phyloP scores from a whole-genome alignment of 805 yeast species.

The Yarrowia osloensis region DNA sequence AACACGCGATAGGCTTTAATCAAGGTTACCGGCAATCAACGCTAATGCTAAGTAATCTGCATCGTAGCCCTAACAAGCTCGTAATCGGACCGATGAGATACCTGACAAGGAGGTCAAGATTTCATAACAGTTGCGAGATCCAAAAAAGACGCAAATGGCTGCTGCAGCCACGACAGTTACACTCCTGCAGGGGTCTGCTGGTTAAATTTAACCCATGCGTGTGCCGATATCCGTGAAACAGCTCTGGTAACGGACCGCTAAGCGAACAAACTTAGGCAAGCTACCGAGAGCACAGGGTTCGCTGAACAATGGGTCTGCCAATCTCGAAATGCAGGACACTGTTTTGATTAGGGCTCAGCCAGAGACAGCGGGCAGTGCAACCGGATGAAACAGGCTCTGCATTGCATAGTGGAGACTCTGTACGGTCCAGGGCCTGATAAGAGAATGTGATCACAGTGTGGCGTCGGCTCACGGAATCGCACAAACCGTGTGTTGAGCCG shows the following conservation, averaged over 20 bases:
- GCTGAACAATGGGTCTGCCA: background rate
- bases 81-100: background rate
- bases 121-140: too few relatives aligned
- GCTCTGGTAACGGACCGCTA: background rate
- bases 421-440: too few relatives aligned
- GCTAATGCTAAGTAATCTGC: too few relatives aligned
- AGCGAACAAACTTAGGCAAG: background rate
- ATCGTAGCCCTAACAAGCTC: too few relatives aligned
- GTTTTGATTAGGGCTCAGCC: background rate
- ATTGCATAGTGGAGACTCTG: too few relatives aligned
- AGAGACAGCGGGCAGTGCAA: background rate
- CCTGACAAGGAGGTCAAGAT: background rate
- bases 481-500: too few relatives aligned
- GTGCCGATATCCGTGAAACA: background rate
- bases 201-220: background rate
- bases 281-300: background rate
- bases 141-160: background rate
- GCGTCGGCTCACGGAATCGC: too few relatives aligned
- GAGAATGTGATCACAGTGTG: too few relatives aligned
- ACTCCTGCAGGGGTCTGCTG: conserved; percentile 17
- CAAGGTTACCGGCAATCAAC: too few relatives aligned
- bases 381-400: background rate
- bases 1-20: too few relatives aligned
- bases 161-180: background rate
- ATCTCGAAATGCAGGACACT: too few relatives aligned